These are phyloP conservation scores for Zhuliangozyma blackwelliae DNA, from an alignment of 1,139 yeast species.

Conservation along the genomic window DNA sequence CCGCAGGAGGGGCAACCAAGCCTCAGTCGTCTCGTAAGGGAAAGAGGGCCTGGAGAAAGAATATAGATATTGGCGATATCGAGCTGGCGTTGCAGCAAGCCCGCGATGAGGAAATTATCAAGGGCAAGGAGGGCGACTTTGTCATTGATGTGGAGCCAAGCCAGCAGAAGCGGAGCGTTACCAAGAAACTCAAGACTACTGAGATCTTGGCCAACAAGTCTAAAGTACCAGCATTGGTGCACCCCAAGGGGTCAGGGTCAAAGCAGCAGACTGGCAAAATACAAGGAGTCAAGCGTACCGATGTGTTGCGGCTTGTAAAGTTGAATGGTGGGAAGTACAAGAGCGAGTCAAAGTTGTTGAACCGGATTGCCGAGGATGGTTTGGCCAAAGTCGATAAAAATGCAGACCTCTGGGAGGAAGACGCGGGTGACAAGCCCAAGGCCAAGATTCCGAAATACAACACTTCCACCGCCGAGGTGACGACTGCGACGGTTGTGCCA, in stretches of 20 bases:
- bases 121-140: constrained; percentile 65
- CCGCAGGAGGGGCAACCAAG: constrained; percentile 1
- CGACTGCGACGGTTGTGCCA: constrained; percentile 53
- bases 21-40: constrained; percentile 83
- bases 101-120: constrained; percentile 62
- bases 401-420: constrained; percentile 64
- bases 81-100: constrained; percentile 66
- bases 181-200: constrained; percentile 57
- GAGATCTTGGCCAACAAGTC: constrained; percentile 78
- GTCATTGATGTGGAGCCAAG: constrained; percentile 57
- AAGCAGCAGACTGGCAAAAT: constrained; percentile 33
- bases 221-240: constrained; percentile 64
- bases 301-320: constrained; percentile 65
- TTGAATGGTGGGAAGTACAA: constrained; percentile 79
- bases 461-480: constrained; percentile 43
- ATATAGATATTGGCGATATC: constrained; percentile 79
- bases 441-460: constrained; percentile 33
- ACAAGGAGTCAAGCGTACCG: constrained; percentile 66
- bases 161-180: constrained; percentile 13
- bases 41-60: constrained; percentile 93
- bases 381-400: constrained; percentile 40
- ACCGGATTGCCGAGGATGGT: constrained; percentile 60
- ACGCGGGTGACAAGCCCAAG: constrained; percentile 9
- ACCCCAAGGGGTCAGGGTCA: constrained; percentile 25
- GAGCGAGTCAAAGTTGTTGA: constrained; percentile 50